phyloP scores from a whole-genome alignment of 108 stramenopile genomes.

The Pseudonitzschia multistriata region DNA sequence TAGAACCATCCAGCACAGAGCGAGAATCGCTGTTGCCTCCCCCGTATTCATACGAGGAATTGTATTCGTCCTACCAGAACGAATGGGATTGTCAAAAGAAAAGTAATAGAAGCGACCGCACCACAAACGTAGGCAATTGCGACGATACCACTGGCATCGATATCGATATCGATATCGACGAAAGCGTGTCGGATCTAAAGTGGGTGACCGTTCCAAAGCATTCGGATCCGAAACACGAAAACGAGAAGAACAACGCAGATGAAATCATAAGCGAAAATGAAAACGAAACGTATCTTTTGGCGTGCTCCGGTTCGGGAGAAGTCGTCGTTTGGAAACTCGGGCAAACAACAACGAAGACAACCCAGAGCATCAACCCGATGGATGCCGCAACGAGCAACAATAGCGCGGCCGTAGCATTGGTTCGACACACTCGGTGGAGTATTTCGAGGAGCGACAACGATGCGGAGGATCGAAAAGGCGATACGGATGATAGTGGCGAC shows the following conservation, averaged over 20 bases:
- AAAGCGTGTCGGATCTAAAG: slow-evolving; percentile 3
- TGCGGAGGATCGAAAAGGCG: background rate
- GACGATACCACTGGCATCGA: background rate
- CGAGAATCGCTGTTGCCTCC: slow-evolving; percentile 5
- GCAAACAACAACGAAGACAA: background rate
- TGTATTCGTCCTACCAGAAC: slow-evolving; percentile 15
- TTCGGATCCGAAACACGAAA: background rate
- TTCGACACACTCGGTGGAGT: background rate
- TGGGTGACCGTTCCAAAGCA: background rate
- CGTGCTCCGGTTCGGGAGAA: slow-evolving; percentile 11
- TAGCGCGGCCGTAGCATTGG: background rate
- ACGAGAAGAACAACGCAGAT: background rate
- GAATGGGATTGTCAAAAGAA: slow-evolving; percentile 14
- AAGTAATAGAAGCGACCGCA: background rate
- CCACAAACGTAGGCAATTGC: background rate
- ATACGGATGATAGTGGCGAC: too few relatives aligned
- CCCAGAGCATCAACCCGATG: background rate
- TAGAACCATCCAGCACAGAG: background rate
- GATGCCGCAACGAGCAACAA: background rate
- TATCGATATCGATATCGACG: background rate
- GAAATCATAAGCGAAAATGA: background rate
- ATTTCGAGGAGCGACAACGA: background rate
- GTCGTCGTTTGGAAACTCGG: background rate
- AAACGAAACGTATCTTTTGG: slow-evolving; percentile 4
- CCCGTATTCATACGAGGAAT: slow-evolving; percentile 1